Percentiles rank a stretch among this genome's conserved stretches.
These are phyloP conservation scores for Tetracentron sinense DNA, from an alignment of 164 flowering plant species.

Conservation along the genomic window DNA sequence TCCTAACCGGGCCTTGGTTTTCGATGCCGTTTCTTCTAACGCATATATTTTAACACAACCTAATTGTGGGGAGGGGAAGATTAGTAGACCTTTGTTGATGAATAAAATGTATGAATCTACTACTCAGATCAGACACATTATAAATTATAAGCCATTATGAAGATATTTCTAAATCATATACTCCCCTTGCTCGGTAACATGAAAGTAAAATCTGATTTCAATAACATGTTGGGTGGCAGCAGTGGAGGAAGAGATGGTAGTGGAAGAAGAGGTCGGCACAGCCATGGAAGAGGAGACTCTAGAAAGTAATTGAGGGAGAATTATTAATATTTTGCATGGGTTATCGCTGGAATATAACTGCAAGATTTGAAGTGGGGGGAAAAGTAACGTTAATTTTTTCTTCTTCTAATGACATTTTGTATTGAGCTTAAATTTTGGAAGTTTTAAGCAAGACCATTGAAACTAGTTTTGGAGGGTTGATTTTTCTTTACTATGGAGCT, in stretches of 20 bases:
- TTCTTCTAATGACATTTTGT: neutral
- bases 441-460: neutral
- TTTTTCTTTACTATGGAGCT: neutral
- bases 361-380: neutral
- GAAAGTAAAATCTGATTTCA: conserved; percentile 46
- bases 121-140: no score
- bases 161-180: no score
- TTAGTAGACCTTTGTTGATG: no score
- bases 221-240: conserved; percentile 43
- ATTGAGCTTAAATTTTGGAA: neutral
- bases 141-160: no score
- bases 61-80: no score
- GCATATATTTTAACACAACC: no score
- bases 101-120: no score
- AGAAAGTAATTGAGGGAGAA: conserved; percentile 27
- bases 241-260: conserved; percentile 34
- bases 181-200: conserved; percentile 81
- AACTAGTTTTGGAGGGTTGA: neutral
- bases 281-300: conserved; percentile 42
- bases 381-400: no score
- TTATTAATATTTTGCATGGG: neutral
- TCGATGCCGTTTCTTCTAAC: no score
- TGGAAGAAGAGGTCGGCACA: conserved; percentile 31
- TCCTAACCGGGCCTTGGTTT: no score
- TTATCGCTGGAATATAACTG: neutral